Evolutionary conservation across 148 eudicot species (phyloP), one percentile per base, ranked within the genome.

Genomic region (Cornus florida): DNA sequence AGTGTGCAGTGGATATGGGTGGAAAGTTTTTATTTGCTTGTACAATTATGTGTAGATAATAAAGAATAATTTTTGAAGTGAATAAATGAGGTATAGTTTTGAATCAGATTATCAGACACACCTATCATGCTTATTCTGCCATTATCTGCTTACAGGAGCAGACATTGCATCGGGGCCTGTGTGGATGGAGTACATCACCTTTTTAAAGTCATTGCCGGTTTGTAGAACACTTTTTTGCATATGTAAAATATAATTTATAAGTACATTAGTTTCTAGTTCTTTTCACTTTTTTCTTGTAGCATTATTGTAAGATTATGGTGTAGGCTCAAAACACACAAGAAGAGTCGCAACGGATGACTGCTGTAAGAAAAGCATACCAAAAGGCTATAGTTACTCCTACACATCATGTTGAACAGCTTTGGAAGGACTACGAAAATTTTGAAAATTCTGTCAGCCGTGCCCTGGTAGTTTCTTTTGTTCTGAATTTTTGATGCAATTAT

Each of bases 371-470:
- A 83, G 88, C 85, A 69, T 97, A 94, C 78, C 99, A 97, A 83
- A 97, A 85, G 84, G 97, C 99, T 75, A 86, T 97, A 76, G 86
- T 97, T 48, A 97, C 93, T 82, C 99, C 99, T 20, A 91, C 89
- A 70, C 97, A 94, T 80, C 94, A 92, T 81, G 86, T 92, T 70
- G 99, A 97, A 74, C 99, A 97, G 82, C 93, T 94, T 66, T 97
- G 99, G 99, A 92, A 87, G 85, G 98, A 94, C 76, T 97, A 97
- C 81, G 99, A 97, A 77, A 92, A 81, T 85, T 97, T 94, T 87
- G 99, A 97, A 86, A 97, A 94, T 85, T 89, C 98, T 75, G 98
- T 94, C 77, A 94, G 99, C 83, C 98, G 98, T 67, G 88, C 93
- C 75, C 86, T 94, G 96, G 99, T 97, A 91, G 31, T 10, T 57